phyloP scores from a whole-genome alignment of 805 yeast species.

The Starmerella bacillaris region DNA sequence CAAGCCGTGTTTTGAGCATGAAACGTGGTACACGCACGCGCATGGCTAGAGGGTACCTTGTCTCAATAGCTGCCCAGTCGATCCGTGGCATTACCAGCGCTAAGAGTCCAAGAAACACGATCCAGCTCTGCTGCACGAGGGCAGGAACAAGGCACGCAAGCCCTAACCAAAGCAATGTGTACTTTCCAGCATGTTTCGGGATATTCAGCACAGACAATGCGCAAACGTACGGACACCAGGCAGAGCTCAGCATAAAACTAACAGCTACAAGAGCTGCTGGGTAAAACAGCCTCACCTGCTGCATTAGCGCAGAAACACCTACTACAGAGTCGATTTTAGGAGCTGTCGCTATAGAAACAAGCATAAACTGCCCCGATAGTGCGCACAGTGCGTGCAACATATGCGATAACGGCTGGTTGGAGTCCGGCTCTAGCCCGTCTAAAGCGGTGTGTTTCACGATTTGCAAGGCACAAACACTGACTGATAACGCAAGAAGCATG shows the following conservation, averaged over 20 bases:
- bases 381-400: neutral
- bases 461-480: neutral
- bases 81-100: neutral
- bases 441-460: too few relatives aligned
- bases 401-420: neutral
- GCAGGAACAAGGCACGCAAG: neutral
- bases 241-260: neutral
- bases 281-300: neutral
- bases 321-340: neutral
- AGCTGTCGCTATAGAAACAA: neutral
- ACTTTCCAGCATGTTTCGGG: neutral
- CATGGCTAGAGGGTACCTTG: too few relatives aligned
- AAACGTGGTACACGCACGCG: too few relatives aligned
- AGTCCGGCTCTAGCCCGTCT: too few relatives aligned
- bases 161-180: neutral
- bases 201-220: neutral
- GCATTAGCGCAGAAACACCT: neutral
- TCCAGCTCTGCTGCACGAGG: neutral
- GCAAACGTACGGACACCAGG: neutral
- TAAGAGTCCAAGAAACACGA: neutral
- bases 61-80: neutral
- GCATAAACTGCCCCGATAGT: neutral
- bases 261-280: neutral
- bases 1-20: too few relatives aligned
- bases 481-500: neutral